Evolutionary conservation across 2,329 filamentous ascomycete genomes (phyloP), one percentile per base, ranked within the genome.

Genomic region (Phaeosphaeriaceae sp.): DNA sequence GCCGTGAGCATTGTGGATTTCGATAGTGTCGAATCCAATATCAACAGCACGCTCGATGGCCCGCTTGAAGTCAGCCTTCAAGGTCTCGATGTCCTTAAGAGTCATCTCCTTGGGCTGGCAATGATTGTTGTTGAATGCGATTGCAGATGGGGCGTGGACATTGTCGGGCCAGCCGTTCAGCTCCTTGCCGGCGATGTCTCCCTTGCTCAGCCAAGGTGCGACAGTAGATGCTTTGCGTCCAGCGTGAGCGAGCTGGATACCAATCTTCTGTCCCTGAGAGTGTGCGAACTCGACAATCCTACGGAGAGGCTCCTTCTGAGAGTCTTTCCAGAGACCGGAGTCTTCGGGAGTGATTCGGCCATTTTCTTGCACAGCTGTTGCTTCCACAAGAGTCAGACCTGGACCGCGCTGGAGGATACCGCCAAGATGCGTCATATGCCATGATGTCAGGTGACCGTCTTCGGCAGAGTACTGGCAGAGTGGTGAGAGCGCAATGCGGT

Each of bases 321-420:
- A 88, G 76, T 97, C 94, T 62, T 90, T 84, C 94, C 93, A 97
- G 8, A 97, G 80, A 0, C 94, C 93, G 13, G 82, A 80, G 74
- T 94, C 91, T 75, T 94, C 84, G 1, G 93, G 92, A 0, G 91
- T 91, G 81, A 97, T 97, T 55, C 94, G 87, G 26, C 93, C 93
- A 66, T 94, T 88, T 6, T 91, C 79, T 10, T 86, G 82, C 0
- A 97, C 91, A 30, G 88, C 83, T 0, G 91, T 93, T 24, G 93
- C 92, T 80, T 97, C 94, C 57, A 94, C 83, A 59, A 93, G 86
- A 50, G 90, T 81, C 19, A 97, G 81, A 1, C 87, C 91, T 0
- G 91, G 89, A 13, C 94, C 94, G 56, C 90, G 88, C 58, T 90
- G 83, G 22, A 92, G 85, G 67, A 93, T 93, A 60, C 92, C 89